Conservation (phyloP, 805 yeast genomes). For the Candida railenensis region DNA sequence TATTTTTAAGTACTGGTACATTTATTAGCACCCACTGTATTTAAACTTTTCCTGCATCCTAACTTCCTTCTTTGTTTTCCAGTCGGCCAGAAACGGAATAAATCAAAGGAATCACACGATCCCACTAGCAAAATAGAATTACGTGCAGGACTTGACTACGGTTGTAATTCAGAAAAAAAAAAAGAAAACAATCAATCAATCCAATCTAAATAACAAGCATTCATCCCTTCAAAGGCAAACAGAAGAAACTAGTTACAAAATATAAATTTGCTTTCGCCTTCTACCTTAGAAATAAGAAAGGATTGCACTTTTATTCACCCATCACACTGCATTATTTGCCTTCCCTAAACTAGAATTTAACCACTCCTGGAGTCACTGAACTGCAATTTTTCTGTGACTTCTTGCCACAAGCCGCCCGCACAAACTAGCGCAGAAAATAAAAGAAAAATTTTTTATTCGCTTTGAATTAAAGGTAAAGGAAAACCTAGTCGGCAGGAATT, state of each 20-base stretch:
- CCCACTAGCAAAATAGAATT: background rate
- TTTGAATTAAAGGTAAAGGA: background rate
- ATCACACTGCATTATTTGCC: no score
- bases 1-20: no score
- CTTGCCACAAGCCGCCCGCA: background rate
- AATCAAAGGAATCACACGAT: constrained; percentile 3
- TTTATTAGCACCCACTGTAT: no score
- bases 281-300: no score
- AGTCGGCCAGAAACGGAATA: background rate
- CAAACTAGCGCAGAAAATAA: background rate
- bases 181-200: background rate
- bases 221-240: no score
- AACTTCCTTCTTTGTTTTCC: background rate
- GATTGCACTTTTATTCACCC: no score
- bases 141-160: background rate
- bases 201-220: background rate
- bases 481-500: background rate
- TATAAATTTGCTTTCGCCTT: no score
- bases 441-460: no score
- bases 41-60: background rate
- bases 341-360: background rate
- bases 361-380: background rate
- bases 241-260: no score
- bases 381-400: background rate
- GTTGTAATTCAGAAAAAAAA: constrained; percentile 1